Evolutionary conservation across 2,329 filamentous ascomycete genomes (phyloP).

Genomic region (Cercospora sojina): DNA sequence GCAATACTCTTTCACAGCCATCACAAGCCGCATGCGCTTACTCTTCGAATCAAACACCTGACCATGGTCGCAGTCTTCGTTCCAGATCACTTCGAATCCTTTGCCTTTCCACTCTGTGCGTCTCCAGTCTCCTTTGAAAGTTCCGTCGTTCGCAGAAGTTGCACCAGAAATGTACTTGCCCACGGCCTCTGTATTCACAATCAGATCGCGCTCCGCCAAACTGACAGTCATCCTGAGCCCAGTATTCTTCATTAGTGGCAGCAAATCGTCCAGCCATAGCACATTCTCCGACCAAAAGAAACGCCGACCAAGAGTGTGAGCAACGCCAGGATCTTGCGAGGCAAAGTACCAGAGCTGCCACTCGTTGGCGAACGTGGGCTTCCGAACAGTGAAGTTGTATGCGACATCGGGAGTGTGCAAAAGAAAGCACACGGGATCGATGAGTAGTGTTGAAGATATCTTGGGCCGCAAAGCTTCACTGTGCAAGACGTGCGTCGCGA

Average conservation of each 20-base stretch:
- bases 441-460: constrained; percentile 53
- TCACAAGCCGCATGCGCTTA: constrained; percentile 14
- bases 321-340: constrained; percentile 64
- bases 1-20: constrained; percentile 19
- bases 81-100: constrained; percentile 61
- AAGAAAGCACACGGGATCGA: constrained; percentile 66
- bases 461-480: constrained; percentile 45
- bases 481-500: constrained; percentile 62
- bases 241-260: constrained; percentile 35
- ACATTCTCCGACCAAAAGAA: constrained; percentile 74
- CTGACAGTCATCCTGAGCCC: constrained; percentile 54
- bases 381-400: constrained; percentile 63
- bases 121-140: constrained; percentile 36
- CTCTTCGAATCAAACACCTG: constrained; percentile 54
- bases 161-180: constrained; percentile 53
- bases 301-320: constrained; percentile 61
- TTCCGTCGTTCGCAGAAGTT: constrained; percentile 17
- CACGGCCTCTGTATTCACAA: constrained; percentile 61
- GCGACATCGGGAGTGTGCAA: constrained; percentile 68
- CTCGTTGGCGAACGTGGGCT: constrained; percentile 58
- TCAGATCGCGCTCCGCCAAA: constrained; percentile 61
- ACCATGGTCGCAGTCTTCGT: constrained; percentile 62
- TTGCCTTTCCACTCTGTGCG: constrained; percentile 37
- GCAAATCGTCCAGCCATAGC: constrained; percentile 66
- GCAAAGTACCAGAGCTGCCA: constrained; percentile 71